These are phyloP conservation scores for Ascobolus immersus DNA, from an alignment of 495 filamentous ascomycete genomes.

Conservation along the genomic window DNA sequence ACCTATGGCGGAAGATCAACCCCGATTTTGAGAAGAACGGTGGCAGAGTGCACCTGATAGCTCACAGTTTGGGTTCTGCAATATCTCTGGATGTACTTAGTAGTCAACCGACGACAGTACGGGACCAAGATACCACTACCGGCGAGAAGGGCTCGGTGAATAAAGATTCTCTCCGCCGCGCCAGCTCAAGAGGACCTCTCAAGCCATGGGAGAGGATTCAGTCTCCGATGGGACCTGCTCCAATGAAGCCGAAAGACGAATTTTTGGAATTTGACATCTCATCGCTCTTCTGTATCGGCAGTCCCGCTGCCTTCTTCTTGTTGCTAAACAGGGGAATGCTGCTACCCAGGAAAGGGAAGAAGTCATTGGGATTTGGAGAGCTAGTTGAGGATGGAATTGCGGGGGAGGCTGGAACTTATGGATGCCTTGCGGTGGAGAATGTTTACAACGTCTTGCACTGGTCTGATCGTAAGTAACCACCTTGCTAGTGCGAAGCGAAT, in stretches of 20 bases:
- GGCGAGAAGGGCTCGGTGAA: conserved; percentile 21
- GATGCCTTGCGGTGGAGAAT: conserved; percentile 83
- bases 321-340: conserved; percentile 60
- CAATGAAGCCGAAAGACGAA: too few species aligned
- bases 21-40: conserved; percentile 46
- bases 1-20: conserved; percentile 81
- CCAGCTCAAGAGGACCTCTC: too few species aligned
- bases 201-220: not conserved
- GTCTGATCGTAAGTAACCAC: conserved; percentile 25
- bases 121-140: conserved; percentile 27
- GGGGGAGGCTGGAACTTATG: conserved; percentile 52
- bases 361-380: conserved; percentile 33
- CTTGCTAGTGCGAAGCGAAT: not conserved
- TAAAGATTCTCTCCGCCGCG: conserved; percentile 16
- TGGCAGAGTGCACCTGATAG: conserved; percentile 75
- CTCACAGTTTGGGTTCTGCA: conserved; percentile 75
- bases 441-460: conserved; percentile 75
- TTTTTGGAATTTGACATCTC: conserved; percentile 78
- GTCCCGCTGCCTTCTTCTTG: conserved; percentile 78
- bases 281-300: conserved; percentile 75
- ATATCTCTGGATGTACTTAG: conserved; percentile 84
- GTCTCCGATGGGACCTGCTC: too few species aligned
- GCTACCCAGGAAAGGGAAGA: conserved; percentile 47
- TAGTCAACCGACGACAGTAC: conserved; percentile 41
- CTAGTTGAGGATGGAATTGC: conserved; percentile 37